Percentiles rank a stretch among this genome's conserved stretches.
Evolutionary conservation across 2,329 filamentous ascomycete species (phyloP).

Genomic region (Penicillium brevicompactum): DNA sequence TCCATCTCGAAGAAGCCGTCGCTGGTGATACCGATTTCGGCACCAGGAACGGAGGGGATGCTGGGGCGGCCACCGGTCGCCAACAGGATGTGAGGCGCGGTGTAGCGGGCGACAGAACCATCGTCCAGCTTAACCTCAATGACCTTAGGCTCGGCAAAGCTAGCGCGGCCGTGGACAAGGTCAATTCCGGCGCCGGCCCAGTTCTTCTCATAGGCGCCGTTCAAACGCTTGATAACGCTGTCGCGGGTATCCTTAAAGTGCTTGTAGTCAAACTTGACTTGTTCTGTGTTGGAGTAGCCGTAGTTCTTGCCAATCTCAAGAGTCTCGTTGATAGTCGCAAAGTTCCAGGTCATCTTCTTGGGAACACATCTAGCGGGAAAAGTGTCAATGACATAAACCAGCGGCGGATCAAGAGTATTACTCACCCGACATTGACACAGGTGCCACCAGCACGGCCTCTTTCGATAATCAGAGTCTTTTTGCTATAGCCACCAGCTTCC

Average conservation of each 20-base stretch:
- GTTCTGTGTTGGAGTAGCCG: slow-evolving; percentile 49
- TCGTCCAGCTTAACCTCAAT: slow-evolving; percentile 49
- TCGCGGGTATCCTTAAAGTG: slow-evolving; percentile 53
- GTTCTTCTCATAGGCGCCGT: slow-evolving; percentile 53
- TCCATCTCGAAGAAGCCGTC: slow-evolving; percentile 56
- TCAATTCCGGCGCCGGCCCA: slow-evolving; percentile 54
- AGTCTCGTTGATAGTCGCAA: slow-evolving; percentile 52
- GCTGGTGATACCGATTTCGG: slow-evolving; percentile 54
- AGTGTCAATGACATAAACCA: not conserved
- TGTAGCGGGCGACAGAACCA: slow-evolving; percentile 42
- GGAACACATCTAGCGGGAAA: slow-evolving; percentile 50
- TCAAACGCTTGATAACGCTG: slow-evolving; percentile 47
- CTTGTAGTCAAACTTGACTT: slow-evolving; percentile 47
- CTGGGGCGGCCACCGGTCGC: slow-evolving; percentile 52
- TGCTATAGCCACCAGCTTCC: slow-evolving; percentile 43
- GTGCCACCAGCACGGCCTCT: slow-evolving; percentile 51
- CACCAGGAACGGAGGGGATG: slow-evolving; percentile 47
- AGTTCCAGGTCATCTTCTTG: slow-evolving; percentile 58
- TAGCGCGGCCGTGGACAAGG: slow-evolving; percentile 51
- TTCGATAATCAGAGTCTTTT: slow-evolving; percentile 55
- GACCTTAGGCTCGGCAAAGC: slow-evolving; percentile 47
- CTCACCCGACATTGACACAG: slow-evolving; percentile 58
- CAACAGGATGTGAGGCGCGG: slow-evolving; percentile 52
- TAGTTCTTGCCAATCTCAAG: slow-evolving; percentile 50
- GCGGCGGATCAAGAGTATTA: not conserved